Conservation (phyloP, 371 early-diverging fungal species). For the Lichtheimia corymbifera region DNA sequence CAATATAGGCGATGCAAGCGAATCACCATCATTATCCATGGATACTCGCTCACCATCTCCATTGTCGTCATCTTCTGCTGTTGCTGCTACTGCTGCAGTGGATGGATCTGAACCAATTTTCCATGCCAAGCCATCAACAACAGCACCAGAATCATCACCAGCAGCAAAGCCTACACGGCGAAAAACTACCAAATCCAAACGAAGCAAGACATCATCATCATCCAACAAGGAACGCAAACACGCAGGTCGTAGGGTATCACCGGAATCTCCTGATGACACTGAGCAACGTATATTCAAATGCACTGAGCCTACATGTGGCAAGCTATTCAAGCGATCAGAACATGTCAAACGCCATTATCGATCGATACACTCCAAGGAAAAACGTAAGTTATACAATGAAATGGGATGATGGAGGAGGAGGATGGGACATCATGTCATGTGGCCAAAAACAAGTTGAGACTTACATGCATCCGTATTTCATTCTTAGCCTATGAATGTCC, state of each 20-base stretch:
- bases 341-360: slow-evolving; percentile 78
- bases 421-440: slow-evolving; percentile 1
- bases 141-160: slow-evolving; percentile 6
- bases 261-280: too few species aligned
- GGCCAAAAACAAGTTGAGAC: neutral
- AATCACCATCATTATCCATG: too few species aligned
- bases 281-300: slow-evolving; percentile 22
- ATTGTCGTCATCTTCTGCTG: too few species aligned
- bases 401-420: neutral
- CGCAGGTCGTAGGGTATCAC: neutral
- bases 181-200: neutral
- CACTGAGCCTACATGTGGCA: slow-evolving; percentile 56
- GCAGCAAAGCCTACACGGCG: neutral
- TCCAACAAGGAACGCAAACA: neutral
- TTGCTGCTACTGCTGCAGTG: too few species aligned
- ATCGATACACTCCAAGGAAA: slow-evolving; percentile 47
- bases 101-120: too few species aligned
- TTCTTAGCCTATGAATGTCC: slow-evolving; percentile 45
- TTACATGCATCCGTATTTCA: neutral
- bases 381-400: slow-evolving; percentile 27
- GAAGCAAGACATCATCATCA: neutral
- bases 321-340: slow-evolving; percentile 79
- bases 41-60: too few species aligned
- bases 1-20: too few species aligned
- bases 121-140: too few species aligned